Evolutionary conservation across 441 rosid genomes (phyloP).

Genomic region (Corymbia calophylla): DNA sequence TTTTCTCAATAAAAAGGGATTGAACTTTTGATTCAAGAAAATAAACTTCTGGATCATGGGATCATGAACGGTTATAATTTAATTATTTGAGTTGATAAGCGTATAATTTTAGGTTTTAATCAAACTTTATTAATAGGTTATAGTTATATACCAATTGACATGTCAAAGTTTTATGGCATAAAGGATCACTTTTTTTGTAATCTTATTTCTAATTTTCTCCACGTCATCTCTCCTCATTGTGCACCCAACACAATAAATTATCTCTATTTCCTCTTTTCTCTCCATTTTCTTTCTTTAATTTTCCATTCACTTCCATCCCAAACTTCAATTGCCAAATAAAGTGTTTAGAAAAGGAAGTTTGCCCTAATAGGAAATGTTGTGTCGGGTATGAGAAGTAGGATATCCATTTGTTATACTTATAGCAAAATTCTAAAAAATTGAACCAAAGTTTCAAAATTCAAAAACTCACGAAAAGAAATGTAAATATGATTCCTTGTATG

Average conservation of each 20-base stretch:
- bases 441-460: background rate
- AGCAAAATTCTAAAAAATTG: background rate
- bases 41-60: background rate
- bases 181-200: background rate
- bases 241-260: background rate
- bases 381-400: background rate
- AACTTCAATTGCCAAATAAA: background rate
- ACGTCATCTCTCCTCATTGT: background rate
- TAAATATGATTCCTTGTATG: background rate
- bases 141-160: background rate
- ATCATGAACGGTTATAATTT: no score
- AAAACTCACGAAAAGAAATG: background rate
- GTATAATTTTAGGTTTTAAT: background rate
- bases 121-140: background rate
- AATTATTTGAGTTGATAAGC: background rate
- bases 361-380: background rate
- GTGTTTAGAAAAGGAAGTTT: background rate
- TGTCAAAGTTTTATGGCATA: background rate
- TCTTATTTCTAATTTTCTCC: background rate
- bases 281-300: background rate
- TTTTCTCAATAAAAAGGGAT: background rate
- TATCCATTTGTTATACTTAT: background rate
- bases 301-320: background rate
- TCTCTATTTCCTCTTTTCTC: background rate
- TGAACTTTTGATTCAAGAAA: background rate